phyloP scores from a whole-genome alignment of 2,329 filamentous ascomycete genomes.

The Trematosphaeria pertusa region DNA sequence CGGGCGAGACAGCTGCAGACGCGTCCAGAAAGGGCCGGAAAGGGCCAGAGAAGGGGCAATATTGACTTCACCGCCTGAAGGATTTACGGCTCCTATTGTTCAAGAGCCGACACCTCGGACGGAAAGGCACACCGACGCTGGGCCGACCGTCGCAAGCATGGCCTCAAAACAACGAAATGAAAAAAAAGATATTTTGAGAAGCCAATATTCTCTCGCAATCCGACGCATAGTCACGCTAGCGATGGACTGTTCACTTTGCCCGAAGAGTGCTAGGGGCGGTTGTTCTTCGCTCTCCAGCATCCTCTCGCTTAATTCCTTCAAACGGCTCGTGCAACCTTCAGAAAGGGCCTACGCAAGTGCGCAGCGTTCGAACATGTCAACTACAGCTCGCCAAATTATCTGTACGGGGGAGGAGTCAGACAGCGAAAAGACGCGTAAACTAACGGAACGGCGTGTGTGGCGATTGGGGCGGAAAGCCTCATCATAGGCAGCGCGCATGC shows the following conservation, averaged over 20 bases:
- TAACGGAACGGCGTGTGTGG: slow-evolving; percentile 31
- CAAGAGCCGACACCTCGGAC: not conserved
- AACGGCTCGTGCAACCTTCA: no score
- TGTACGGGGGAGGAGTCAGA: not conserved
- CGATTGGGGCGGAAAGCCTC: slow-evolving; percentile 31
- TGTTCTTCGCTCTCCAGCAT: no score
- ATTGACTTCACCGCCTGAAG: not conserved
- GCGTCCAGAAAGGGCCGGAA: not conserved
- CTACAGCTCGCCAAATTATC: no score
- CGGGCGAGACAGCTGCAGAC: slow-evolving; percentile 5
- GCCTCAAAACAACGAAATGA: not conserved
- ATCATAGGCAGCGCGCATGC: not conserved
- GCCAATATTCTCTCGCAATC: no score
- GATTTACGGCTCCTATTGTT: not conserved
- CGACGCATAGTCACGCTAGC: slow-evolving; percentile 1
- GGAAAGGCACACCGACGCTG: not conserved
- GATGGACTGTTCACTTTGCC: slow-evolving; percentile 18
- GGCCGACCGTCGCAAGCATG: no score
- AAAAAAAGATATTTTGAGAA: no score
- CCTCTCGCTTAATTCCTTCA: no score
- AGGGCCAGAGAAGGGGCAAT: not conserved
- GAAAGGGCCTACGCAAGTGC: no score
- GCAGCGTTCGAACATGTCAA: no score
- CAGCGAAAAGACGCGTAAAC: slow-evolving; percentile 23
- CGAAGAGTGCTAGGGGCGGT: slow-evolving; percentile 17